These are phyloP conservation scores for Fusarium albosuccineum DNA, from an alignment of 2,329 filamentous ascomycete genomes.

Conservation along the genomic window DNA sequence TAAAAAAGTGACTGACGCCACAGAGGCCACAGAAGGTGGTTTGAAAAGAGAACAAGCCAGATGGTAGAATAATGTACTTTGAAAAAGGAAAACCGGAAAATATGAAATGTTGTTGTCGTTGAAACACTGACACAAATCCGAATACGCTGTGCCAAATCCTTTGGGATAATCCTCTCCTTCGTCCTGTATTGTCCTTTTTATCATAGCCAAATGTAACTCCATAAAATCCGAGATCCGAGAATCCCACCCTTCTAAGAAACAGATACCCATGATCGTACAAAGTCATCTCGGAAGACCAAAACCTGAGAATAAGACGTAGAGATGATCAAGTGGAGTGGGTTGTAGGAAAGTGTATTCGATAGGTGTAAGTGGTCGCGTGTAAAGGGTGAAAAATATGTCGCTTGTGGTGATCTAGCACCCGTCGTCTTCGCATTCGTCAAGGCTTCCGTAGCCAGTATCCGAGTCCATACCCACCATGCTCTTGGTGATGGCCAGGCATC, in stretches of 20 bases:
- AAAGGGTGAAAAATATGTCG: slow-evolving; percentile 6
- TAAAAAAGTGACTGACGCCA: background rate
- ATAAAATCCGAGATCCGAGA: slow-evolving; percentile 23
- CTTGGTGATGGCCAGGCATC: slow-evolving; percentile 69
- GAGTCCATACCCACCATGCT: slow-evolving; percentile 70
- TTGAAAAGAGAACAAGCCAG: background rate
- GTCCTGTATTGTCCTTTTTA: slow-evolving; percentile 45
- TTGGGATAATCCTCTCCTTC: slow-evolving; percentile 26
- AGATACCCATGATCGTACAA: slow-evolving; percentile 47
- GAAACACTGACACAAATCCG: slow-evolving; percentile 33
- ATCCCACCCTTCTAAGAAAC: slow-evolving; percentile 40
- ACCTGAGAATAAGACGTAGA: slow-evolving; percentile 18
- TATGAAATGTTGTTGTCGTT: slow-evolving; percentile 30
- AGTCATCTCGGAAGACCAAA: slow-evolving; percentile 36
- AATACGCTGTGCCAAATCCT: slow-evolving; percentile 28
- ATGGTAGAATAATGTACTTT: slow-evolving; percentile 21
- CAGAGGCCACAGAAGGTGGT: background rate
- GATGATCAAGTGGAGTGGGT: slow-evolving; percentile 31
- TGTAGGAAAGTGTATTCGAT: slow-evolving; percentile 10
- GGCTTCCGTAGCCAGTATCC: slow-evolving; percentile 71
- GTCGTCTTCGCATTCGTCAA: slow-evolving; percentile 62
- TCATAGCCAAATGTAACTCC: slow-evolving; percentile 44
- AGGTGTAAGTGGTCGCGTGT: slow-evolving; percentile 17
- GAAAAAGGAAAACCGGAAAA: slow-evolving; percentile 28
- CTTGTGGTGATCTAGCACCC: slow-evolving; percentile 40